Percentiles rank a stretch among this genome's conserved stretches.
phyloP scores from a whole-genome alignment of 495 filamentous ascomycete genomes.

The Penicillium malachiteum region DNA sequence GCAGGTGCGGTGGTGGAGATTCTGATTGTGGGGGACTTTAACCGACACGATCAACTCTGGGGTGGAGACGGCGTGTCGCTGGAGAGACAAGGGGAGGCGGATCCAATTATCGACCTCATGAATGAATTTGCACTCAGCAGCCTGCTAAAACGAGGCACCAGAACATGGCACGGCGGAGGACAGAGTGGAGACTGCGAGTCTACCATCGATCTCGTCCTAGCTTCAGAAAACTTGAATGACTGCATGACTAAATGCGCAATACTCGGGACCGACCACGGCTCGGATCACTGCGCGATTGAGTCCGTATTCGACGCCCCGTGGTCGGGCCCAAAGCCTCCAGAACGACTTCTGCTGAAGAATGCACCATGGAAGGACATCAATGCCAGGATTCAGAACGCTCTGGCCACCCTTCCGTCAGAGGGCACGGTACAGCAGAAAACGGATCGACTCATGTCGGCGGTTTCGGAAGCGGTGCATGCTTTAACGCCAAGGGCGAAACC shows the following conservation, averaged over 20 bases:
- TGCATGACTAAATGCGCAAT: conserved; percentile 26
- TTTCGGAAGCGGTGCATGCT: conserved; percentile 5
- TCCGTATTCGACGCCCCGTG: conserved; percentile 24
- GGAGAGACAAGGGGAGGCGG: conserved; percentile 32
- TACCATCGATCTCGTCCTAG: conserved; percentile 30
- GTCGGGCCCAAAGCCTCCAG: conserved; percentile 11
- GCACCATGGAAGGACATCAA: conserved; percentile 29
- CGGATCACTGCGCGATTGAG: conserved; percentile 33
- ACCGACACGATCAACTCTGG: conserved; percentile 37
- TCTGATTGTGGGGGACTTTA: conserved; percentile 34
- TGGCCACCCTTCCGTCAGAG: conserved; percentile 15
- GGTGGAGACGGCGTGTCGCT: conserved; percentile 34
- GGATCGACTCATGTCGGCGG: conserved; percentile 15
- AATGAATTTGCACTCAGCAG: conserved; percentile 26
- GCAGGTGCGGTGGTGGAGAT: conserved; percentile 17
- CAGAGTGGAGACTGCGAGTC: conserved; percentile 22
- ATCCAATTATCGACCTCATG: conserved; percentile 36
- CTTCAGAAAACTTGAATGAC: conserved; percentile 18
- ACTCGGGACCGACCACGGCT: conserved; percentile 30
- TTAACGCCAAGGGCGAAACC: conserved; percentile 17
- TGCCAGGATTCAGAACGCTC: conserved; percentile 18
- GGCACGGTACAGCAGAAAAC: conserved; percentile 22
- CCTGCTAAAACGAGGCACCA: conserved; percentile 33
- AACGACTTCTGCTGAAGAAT: conserved; percentile 30
- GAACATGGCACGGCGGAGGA: conserved; percentile 25